Evolutionary conservation across 345 rosid species (phyloP).

Genomic region (Eucalyptus marginata): DNA sequence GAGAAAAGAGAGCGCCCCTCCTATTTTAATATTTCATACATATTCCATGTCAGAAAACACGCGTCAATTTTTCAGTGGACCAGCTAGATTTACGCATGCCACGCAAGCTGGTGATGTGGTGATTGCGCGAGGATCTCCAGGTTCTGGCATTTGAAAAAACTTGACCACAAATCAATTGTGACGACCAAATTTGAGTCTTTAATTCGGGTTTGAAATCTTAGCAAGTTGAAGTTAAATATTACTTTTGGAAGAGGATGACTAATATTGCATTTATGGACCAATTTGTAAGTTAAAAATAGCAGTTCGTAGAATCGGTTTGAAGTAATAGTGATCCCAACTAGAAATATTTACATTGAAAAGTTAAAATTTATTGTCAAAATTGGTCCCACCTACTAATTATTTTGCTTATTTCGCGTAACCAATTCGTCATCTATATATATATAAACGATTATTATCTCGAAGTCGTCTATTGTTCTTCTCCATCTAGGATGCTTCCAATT

Average conservation of each 20-base stretch:
- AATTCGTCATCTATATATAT: too few species aligned
- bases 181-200: neutral
- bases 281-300: neutral
- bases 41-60: too few species aligned
- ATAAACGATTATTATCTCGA: neutral
- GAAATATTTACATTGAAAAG: neutral
- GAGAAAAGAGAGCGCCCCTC: too few species aligned
- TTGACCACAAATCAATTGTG: neutral
- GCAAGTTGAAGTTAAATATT: neutral
- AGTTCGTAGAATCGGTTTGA: neutral
- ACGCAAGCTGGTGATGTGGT: too few species aligned
- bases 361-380: neutral
- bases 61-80: too few species aligned
- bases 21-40: too few species aligned
- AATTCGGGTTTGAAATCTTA: neutral
- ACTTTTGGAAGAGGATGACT: neutral
- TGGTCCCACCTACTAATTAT: neutral
- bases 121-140: neutral
- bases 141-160: neutral
- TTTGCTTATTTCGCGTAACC: neutral
- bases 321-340: neutral
- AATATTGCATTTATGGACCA: neutral
- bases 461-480: neutral
- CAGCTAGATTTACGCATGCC: too few species aligned
- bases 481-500: neutral